These are phyloP conservation scores for Verticillium alfalfae DNA, from an alignment of 2,329 filamentous ascomycete species.

Conservation along the genomic window DNA sequence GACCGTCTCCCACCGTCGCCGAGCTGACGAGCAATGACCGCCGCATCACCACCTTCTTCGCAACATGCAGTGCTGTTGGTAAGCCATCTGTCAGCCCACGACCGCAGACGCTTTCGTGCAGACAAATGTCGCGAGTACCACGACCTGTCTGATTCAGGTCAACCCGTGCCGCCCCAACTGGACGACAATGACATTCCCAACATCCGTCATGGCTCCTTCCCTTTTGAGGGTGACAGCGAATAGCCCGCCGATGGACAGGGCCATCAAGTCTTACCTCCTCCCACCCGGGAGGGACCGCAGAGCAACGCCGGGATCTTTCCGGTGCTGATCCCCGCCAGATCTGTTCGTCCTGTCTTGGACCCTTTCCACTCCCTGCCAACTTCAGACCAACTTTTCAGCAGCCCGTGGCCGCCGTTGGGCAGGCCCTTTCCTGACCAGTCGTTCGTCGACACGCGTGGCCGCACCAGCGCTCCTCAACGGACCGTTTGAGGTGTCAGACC, in stretches of 20 bases:
- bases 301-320: not conserved
- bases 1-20: not conserved
- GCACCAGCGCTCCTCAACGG: not conserved
- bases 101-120: not conserved
- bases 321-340: not conserved
- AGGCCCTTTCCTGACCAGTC: not conserved
- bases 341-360: not conserved
- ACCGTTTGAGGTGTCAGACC: not conserved
- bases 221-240: not conserved
- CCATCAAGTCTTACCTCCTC: not conserved
- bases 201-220: not conserved
- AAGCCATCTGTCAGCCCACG: not conserved
- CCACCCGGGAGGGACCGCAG: not conserved
- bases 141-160: not conserved
- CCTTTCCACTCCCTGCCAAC: not conserved
- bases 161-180: not conserved
- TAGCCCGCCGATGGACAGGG: not conserved
- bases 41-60: not conserved
- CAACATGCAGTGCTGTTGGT: not conserved
- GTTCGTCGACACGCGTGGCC: not conserved
- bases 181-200: not conserved
- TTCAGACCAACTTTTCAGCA: not conserved
- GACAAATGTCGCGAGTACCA: not conserved
- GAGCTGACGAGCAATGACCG: not conserved
- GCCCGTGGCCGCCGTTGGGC: not conserved